Percentiles rank a stretch among this genome's conserved stretches.
Evolutionary conservation across 1,284 basidiomycete genomes (phyloP).

Genomic region (Naganishia liquefaciens): DNA sequence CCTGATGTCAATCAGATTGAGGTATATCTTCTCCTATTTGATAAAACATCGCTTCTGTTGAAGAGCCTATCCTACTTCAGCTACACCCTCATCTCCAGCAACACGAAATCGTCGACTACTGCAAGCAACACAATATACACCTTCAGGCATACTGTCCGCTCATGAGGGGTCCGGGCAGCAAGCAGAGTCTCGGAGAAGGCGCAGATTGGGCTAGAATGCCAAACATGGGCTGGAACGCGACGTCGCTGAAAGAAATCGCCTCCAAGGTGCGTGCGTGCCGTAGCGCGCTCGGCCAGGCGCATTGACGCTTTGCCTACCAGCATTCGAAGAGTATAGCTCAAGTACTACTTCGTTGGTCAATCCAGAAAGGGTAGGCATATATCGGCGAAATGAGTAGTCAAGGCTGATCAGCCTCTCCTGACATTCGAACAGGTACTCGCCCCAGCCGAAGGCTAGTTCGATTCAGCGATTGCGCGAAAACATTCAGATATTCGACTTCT

Average conservation of each 20-base stretch:
- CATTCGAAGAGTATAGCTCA: conserved; percentile 29
- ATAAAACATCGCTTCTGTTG: neutral
- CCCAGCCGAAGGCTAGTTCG: conserved; percentile 31
- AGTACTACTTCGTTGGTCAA: conserved; percentile 33
- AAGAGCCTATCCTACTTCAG: conserved; percentile 3
- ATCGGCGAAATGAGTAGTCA: neutral
- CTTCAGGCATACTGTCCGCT: conserved; percentile 38
- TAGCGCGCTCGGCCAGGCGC: neutral
- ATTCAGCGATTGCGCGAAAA: conserved; percentile 30
- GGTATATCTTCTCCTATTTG: conserved; percentile 4
- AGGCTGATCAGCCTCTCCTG: neutral
- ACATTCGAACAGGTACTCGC: conserved; percentile 19
- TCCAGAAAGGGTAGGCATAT: conserved; percentile 30
- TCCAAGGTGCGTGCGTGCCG: conserved; percentile 14
- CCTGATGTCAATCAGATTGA: conserved; percentile 37
- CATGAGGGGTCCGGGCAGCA: conserved; percentile 31
- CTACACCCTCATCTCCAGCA: conserved; percentile 37
- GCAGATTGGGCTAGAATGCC: conserved; percentile 33
- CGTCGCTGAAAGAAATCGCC: conserved; percentile 27
- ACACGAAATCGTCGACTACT: conserved; percentile 35
- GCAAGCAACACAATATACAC: conserved; percentile 28
- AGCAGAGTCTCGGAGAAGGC: conserved; percentile 33
- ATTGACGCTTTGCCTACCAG: conserved; percentile 1
- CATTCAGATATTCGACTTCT: conserved; percentile 19
- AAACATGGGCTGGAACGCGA: conserved; percentile 30